Conservation (phyloP, 228 moss, liverwort and hornwort species). For the Sphagnum fallax region DNA sequence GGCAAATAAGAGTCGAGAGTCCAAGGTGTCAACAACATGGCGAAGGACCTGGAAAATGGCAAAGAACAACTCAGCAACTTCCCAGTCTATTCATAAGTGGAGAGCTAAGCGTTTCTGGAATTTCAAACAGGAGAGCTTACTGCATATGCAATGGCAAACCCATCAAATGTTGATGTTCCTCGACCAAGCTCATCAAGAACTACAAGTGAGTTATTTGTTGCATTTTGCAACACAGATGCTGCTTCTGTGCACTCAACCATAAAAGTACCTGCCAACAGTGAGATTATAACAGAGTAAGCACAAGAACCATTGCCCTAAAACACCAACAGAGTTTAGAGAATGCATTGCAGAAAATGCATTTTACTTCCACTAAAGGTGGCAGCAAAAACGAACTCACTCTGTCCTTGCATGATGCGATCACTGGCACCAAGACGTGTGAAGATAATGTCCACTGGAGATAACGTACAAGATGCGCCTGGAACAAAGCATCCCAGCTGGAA, state of each 20-base stretch:
- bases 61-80: not conserved
- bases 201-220: constrained; percentile 77
- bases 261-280: constrained; percentile 65
- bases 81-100: too few species aligned
- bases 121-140: constrained; percentile 23
- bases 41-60: constrained; percentile 45
- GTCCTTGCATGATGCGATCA: constrained; percentile 87
- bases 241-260: constrained; percentile 93
- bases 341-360: not conserved
- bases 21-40: constrained; percentile 55
- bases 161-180: constrained; percentile 92
- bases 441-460: constrained; percentile 84
- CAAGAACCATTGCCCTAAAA: not conserved
- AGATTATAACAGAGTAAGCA: not conserved
- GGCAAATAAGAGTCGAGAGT: constrained; percentile 84
- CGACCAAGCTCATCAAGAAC: constrained; percentile 90
- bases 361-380: too few species aligned
- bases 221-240: constrained; percentile 75
- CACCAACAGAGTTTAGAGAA: not conserved
- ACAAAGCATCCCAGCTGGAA: constrained; percentile 81
- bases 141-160: constrained; percentile 89
- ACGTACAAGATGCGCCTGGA: constrained; percentile 56
- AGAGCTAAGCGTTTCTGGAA: too few species aligned
- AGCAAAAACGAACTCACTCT: constrained; percentile 40
- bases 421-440: constrained; percentile 89